Conservation (phyloP, 495 filamentous ascomycete species). For the Neurospora sp. region DNA sequence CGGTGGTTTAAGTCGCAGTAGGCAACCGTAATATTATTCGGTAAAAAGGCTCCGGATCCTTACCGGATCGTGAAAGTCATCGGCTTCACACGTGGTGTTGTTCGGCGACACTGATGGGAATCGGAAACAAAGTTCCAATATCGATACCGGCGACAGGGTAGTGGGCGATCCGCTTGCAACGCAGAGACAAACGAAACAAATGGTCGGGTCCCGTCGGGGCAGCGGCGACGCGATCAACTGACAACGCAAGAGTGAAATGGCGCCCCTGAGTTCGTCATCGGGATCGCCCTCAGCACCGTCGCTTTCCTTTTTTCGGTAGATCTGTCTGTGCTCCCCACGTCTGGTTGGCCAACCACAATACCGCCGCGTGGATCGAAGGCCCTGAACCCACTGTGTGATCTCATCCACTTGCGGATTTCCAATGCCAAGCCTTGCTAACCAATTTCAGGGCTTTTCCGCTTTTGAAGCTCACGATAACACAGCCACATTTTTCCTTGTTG, state of each 20-base stretch:
- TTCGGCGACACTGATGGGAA: no score
- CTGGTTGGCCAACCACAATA: neutral
- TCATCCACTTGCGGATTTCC: neutral
- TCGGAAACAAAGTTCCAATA: neutral
- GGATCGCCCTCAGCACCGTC: neutral
- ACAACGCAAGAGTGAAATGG: neutral
- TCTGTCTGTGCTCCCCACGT: neutral
- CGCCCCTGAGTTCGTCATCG: neutral
- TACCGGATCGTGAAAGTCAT: neutral
- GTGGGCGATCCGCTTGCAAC: neutral
- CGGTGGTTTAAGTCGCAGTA: neutral
- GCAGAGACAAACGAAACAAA: neutral
- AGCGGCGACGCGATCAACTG: neutral
- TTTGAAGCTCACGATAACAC: neutral
- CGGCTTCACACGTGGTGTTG: neutral
- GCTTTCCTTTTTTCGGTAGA: neutral
- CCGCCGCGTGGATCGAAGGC: neutral
- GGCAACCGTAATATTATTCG: neutral
- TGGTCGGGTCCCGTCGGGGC: neutral
- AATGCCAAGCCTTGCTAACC: neutral
- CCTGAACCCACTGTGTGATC: neutral
- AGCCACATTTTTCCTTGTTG: neutral
- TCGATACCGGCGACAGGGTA: neutral
- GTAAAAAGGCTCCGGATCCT: neutral
- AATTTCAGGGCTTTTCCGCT: neutral